A percentile compares a stretch with the other conserved stretches of the same genome.
Conservation (phyloP, 2,329 filamentous ascomycete genomes). For the Alternaria metachromatica region DNA sequence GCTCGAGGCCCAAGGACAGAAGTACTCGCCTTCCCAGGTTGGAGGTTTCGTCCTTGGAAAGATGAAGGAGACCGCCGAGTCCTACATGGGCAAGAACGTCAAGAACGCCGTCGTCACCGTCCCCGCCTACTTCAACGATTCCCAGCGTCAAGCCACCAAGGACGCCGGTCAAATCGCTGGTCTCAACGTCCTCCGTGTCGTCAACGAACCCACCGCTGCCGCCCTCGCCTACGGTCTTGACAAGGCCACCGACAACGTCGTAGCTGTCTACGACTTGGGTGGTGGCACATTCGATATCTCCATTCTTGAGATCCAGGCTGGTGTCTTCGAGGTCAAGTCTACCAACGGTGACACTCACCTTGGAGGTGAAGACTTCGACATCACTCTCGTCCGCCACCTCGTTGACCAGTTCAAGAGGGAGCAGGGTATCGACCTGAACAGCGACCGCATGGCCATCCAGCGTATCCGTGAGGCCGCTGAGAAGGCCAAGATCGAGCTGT, state of each 20-base stretch:
- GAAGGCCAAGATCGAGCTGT: conserved; percentile 99
- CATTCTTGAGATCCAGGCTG: conserved; percentile 94
- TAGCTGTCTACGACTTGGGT: conserved; percentile 97
- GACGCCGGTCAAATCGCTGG: conserved; percentile 96
- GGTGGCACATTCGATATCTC: conserved; percentile 99
- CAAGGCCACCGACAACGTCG: conserved; percentile 87
- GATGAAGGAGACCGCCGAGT: conserved; percentile 99
- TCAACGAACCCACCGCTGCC: conserved; percentile 97
- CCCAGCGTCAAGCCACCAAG: conserved; percentile 97
- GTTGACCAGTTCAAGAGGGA: conserved; percentile 97
- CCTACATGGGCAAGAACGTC: conserved; percentile 85
- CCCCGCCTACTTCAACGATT: conserved; percentile 98
- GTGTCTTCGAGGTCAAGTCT: conserved; percentile 98
- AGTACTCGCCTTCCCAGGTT: conserved; percentile 98
- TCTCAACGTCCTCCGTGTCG: conserved; percentile 94
- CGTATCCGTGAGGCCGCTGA: conserved; percentile 98
- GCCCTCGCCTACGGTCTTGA: conserved; percentile 95
- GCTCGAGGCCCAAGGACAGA: conserved; percentile 91
- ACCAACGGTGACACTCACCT: conserved; percentile 99
- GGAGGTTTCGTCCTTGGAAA: conserved; percentile 96
- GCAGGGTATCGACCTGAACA: conserved; percentile 85
- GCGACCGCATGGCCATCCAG: conserved; percentile 97
- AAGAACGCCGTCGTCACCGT: conserved; percentile 98
- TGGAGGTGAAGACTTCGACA: conserved; percentile 98
- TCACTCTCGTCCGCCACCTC: conserved; percentile 89